These are phyloP conservation scores for Colletotrichum magnum DNA, from an alignment of 2,329 filamentous ascomycete genomes.

Conservation along the genomic window DNA sequence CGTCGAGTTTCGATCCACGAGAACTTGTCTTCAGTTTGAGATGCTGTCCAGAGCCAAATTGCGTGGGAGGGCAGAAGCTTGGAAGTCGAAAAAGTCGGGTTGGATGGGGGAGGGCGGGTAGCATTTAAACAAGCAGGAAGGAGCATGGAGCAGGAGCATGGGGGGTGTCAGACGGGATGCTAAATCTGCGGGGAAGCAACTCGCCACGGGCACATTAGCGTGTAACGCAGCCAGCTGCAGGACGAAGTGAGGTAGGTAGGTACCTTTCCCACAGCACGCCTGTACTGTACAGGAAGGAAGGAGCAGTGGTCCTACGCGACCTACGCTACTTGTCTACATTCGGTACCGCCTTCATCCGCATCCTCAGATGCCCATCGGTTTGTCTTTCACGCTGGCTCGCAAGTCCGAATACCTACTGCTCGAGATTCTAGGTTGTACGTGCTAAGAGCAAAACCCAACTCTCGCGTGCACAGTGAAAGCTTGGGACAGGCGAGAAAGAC, in stretches of 20 bases:
- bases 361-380: background rate
- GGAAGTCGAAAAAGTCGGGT: slow-evolving; percentile 8
- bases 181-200: slow-evolving; percentile 39
- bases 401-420: background rate
- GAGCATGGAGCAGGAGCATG: slow-evolving; percentile 9
- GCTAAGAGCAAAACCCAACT: slow-evolving; percentile 14
- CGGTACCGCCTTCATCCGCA: background rate
- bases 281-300: slow-evolving; percentile 9
- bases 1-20: background rate
- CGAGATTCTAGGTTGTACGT: slow-evolving; percentile 10
- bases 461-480: slow-evolving; percentile 18
- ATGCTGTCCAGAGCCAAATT: slow-evolving; percentile 12
- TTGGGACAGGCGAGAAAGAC: slow-evolving; percentile 17
- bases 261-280: slow-evolving; percentile 15
- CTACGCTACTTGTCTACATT: background rate
- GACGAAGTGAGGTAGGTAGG: slow-evolving; percentile 15
- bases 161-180: slow-evolving; percentile 22
- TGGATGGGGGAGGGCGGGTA: slow-evolving; percentile 21
- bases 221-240: slow-evolving; percentile 30
- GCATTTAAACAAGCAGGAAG: slow-evolving; percentile 31
- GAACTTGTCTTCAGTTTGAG: background rate
- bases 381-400: slow-evolving; percentile 2
- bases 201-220: slow-evolving; percentile 37
- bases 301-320: background rate
- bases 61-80: slow-evolving; percentile 11